phyloP scores from a whole-genome alignment of 495 filamentous ascomycete species.

The Aspergillus funiculosus region DNA sequence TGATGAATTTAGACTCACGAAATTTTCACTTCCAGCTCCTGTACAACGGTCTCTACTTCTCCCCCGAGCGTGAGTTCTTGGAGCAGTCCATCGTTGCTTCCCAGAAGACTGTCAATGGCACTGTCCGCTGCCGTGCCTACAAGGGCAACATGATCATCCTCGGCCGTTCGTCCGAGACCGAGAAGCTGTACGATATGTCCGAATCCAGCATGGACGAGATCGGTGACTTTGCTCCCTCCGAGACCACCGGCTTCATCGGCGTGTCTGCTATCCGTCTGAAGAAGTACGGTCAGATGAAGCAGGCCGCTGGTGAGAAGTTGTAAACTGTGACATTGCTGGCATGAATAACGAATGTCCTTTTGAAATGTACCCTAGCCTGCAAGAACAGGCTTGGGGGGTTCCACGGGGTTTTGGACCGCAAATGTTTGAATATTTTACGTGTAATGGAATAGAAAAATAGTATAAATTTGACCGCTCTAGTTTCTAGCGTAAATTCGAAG shows the following conservation, averaged over 20 bases:
- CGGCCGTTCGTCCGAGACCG: conserved; percentile 66
- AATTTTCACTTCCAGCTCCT: conserved; percentile 27
- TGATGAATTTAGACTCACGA: too few relatives aligned
- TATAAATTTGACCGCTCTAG: not conserved
- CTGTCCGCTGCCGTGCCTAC: conserved; percentile 66
- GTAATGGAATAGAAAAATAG: conserved; percentile 13
- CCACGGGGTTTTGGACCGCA: conserved; percentile 3
- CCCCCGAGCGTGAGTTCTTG: conserved; percentile 71
- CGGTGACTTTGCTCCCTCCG: conserved; percentile 68
- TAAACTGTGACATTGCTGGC: conserved; percentile 3
- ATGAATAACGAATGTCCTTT: conserved; percentile 11
- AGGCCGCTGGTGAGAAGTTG: conserved; percentile 14
- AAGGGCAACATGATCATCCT: conserved; percentile 73
- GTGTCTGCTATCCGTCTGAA: conserved; percentile 82
- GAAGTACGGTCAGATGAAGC: conserved; percentile 63
- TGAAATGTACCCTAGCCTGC: conserved; percentile 7
- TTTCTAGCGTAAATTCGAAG: not conserved
- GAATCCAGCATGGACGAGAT: conserved; percentile 87
- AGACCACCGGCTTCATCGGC: conserved; percentile 73
- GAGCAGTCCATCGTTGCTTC: conserved; percentile 65
- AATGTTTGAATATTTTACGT: conserved; percentile 11
- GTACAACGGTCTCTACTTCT: conserved; percentile 58
- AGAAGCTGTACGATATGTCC: conserved; percentile 78
- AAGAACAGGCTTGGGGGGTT: conserved; percentile 8
- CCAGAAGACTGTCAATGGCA: conserved; percentile 64